Evolutionary conservation across 768 basidiomycete genomes (phyloP).

Genomic region (Mycena chlorophos): DNA sequence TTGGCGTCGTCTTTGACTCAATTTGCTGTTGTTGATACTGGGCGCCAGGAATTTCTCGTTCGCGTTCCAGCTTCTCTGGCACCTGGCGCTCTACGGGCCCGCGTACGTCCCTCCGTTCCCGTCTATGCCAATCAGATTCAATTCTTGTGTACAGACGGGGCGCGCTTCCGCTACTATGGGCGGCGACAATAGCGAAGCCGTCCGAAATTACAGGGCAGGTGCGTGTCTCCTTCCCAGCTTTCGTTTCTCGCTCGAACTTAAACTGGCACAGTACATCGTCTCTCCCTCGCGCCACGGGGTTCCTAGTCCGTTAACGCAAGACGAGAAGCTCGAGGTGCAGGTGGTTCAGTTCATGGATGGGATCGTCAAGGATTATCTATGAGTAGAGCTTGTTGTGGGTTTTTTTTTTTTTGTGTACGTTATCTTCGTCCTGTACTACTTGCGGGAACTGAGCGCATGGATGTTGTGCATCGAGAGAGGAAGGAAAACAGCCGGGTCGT

Average conservation of each 20-base stretch:
- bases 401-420: too few species aligned
- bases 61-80: slow-evolving; percentile 1
- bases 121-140: background rate
- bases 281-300: background rate
- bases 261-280: slow-evolving; percentile 1
- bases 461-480: too few species aligned
- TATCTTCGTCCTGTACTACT: too few species aligned
- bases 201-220: slow-evolving; percentile 16
- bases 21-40: background rate
- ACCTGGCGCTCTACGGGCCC: background rate
- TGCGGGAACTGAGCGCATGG: too few species aligned
- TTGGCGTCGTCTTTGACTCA: background rate
- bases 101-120: slow-evolving; percentile 3
- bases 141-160: slow-evolving; percentile 1
- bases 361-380: background rate
- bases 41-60: background rate
- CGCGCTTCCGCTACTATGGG: slow-evolving; percentile 16
- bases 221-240: background rate
- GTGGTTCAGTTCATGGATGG: background rate
- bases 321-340: background rate
- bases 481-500: too few species aligned
- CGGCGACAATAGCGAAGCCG: slow-evolving; percentile 12
- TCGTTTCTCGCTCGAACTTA: background rate
- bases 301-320: background rate
- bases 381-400: too few species aligned